Evolutionary conservation across 371 early-diverging fungal species (phyloP), one percentile per base, ranked within the genome.

Genomic region (Amoeboaphelidium protococcarum): DNA sequence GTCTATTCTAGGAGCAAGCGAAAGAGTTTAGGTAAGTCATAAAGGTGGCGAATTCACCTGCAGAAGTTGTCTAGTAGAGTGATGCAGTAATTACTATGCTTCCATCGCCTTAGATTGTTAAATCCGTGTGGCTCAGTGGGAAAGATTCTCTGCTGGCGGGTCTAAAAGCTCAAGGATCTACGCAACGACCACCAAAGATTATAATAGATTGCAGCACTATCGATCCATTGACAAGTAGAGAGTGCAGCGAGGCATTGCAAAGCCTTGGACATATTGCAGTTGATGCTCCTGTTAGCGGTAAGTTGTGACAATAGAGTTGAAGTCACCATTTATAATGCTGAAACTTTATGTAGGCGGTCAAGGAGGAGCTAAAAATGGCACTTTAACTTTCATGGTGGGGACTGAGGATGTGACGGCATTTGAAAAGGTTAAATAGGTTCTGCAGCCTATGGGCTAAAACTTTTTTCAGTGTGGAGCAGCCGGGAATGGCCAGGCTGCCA

Each of bases 331-430:
- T 21, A 27, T 42, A 16, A 49, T 23, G 26, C 22, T 47, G 22
- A 16, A n/a, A 3, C 25, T 16, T 22, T 19, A 4, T 45, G 22
- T n/a, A 20, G 10, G 48, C 74, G 78, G 82, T 12, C 74, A 76
- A 16, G 67, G 71, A 46, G 94, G 90, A 25, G 96, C 96, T 2
- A 64, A 78, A 51, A 77, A 74, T 13, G 96, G 78, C 20, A 86
- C 90, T 0, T 63, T 95, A 49, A 90, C 92, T 0, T 95, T 94
- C 62, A 91, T 95, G 92, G 88, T 88, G 1, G 96, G 96, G n/a
- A 69, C 79, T 3, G 46, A 46, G 16, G 58, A 53, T 0, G 71
- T 63, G 23, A 12, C 21, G 10, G n/a, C n/a, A n/a, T 82, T 84
- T 57, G 71, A 75, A 2, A 31, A 51, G 2, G 78, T 73, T 20